These are phyloP conservation scores for Lentinula raphanica DNA, from an alignment of 768 basidiomycete genomes.

Conservation along the genomic window DNA sequence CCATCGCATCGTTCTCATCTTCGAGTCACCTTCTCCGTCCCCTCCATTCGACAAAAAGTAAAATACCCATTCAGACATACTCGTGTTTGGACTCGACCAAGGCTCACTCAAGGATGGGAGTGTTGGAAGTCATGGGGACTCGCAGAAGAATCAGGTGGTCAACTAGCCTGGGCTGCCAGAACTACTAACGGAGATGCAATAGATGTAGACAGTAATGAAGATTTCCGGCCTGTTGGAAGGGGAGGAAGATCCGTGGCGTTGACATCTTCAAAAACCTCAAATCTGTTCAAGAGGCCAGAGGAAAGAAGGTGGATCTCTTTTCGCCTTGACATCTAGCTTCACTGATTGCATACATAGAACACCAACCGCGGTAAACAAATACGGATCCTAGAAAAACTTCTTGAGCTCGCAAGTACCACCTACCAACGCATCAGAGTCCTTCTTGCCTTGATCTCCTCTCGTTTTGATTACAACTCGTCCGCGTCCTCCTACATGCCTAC, in stretches of 20 bases:
- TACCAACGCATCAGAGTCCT: conserved; percentile 95
- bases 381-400: conserved; percentile 79
- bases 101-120: no score
- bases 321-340: not conserved
- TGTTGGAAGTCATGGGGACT: no score
- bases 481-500: conserved; percentile 84
- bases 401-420: conserved; percentile 78
- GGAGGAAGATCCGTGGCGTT: conserved; percentile 82
- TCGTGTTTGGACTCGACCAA: no score
- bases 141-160: no score
- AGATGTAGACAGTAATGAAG: conserved; percentile 50
- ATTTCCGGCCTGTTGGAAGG: conserved; percentile 88
- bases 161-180: no score
- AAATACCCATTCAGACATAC: no score
- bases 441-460: conserved; percentile 87
- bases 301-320: conserved; percentile 75
- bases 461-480: conserved; percentile 95
- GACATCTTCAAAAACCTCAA: conserved; percentile 93
- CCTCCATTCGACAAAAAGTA: no score
- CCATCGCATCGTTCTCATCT: no score
- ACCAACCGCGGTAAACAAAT: conserved; percentile 96
- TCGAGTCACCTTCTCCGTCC: no score
- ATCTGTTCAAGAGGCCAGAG: conserved; percentile 87
- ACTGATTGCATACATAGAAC: conserved; percentile 52
- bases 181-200: conserved; percentile 26